Conservation (phyloP, 2,329 filamentous ascomycete genomes). For the Epichloe sibirici region DNA sequence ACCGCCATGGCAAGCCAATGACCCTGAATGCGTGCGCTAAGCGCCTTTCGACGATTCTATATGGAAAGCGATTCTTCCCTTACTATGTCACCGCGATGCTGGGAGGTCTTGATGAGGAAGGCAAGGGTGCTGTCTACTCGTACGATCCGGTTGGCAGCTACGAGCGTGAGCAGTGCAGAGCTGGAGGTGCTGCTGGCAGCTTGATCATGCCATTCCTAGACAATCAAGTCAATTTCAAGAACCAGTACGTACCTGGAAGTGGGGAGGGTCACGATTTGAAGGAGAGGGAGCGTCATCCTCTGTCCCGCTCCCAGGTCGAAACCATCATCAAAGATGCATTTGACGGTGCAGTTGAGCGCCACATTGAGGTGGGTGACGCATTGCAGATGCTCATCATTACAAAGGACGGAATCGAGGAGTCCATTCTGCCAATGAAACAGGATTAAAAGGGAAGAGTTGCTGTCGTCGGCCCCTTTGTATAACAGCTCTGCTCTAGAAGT, state of each 20-base stretch:
- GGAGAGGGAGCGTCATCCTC: constrained; percentile 56
- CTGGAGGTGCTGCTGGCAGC: constrained; percentile 81
- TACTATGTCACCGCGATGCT: constrained; percentile 96
- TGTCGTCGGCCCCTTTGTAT: constrained; percentile 1
- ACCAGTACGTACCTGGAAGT: constrained; percentile 84
- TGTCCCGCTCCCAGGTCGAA: constrained; percentile 65
- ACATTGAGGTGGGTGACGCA: constrained; percentile 96
- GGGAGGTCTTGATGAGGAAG: constrained; percentile 87
- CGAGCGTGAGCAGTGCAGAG: constrained; percentile 90
- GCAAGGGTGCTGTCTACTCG: constrained; percentile 86
- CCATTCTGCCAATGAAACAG: constrained; percentile 73
- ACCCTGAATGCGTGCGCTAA: constrained; percentile 88
- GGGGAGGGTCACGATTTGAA: constrained; percentile 71
- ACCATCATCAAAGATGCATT: constrained; percentile 92
- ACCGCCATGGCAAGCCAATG: constrained; percentile 96
- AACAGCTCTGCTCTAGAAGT: constrained; percentile 2
- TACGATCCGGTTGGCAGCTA: constrained; percentile 98
- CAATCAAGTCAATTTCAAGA: constrained; percentile 99
- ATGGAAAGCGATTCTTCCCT: constrained; percentile 96
- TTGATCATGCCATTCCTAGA: constrained; percentile 99
- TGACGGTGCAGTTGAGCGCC: constrained; percentile 92
- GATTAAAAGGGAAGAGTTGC: constrained; percentile 43
- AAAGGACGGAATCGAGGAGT: constrained; percentile 76
- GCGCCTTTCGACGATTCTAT: constrained; percentile 87
- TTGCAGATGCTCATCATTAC: constrained; percentile 94